Evolutionary conservation across 2,329 filamentous ascomycete species (phyloP).

Genomic region (Ophiocordyceps camponoti-floridani): DNA sequence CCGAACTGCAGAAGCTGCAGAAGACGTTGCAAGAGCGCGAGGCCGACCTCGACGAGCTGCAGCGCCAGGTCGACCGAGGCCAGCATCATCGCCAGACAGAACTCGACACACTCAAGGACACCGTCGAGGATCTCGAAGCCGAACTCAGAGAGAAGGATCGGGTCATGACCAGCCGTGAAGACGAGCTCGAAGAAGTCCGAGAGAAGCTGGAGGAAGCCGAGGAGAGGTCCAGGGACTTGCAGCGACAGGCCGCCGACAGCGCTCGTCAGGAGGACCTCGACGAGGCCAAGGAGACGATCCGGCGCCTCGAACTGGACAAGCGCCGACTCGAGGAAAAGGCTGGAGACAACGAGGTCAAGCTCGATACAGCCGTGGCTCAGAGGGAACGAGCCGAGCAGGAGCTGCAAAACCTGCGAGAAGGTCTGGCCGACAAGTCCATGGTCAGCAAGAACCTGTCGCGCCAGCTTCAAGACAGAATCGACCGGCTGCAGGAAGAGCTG

Average conservation of each 20-base stretch:
- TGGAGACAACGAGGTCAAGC: conserved; percentile 34
- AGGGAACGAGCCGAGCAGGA: conserved; percentile 40
- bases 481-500: conserved; percentile 48
- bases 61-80: conserved; percentile 37
- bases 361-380: conserved; percentile 32
- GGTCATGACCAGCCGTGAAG: conserved; percentile 53
- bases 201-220: conserved; percentile 33
- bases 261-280: conserved; percentile 35
- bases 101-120: conserved; percentile 50
- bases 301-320: conserved; percentile 37
- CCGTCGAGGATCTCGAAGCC: conserved; percentile 58
- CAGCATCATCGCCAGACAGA: conserved; percentile 38
- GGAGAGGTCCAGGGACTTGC: conserved; percentile 38
- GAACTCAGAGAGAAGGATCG: conserved; percentile 62
- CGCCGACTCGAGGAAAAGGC: conserved; percentile 34
- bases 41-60: conserved; percentile 41
- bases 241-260: conserved; percentile 30
- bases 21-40: conserved; percentile 39
- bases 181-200: conserved; percentile 53
- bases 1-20: conserved; percentile 39
- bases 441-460: conserved; percentile 56
- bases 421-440: conserved; percentile 64
- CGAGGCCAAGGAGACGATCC: conserved; percentile 38
- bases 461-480: conserved; percentile 55
- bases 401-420: conserved; percentile 51